Evolutionary conservation across 306 rosid species (phyloP), one percentile per base, ranked within the genome.

Genomic region (Rosa multiflora): DNA sequence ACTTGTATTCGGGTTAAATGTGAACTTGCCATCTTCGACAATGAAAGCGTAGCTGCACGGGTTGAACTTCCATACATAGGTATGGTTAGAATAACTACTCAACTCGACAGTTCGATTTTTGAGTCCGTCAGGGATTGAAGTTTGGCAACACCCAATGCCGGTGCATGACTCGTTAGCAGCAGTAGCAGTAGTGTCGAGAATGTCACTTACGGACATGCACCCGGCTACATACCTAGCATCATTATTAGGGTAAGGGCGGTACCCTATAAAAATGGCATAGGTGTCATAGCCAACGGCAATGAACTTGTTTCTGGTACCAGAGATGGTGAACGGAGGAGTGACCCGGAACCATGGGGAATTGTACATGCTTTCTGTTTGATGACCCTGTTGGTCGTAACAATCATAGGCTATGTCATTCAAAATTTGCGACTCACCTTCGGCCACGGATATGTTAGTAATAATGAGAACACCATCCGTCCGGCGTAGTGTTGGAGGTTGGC

Each of bases 271-370:
- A 4, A 37, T 52, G 6, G 81, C 81, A 17, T 53, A 67, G 8
- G 81, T 68, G 20, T 78, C 70, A n/a, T 75, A 78, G 20, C 81
- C 81, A 44, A 78, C 10, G 75, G 32, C 81, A 0, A 51, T 11
- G 70, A 78, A 69, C 18, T 42, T 15, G 75, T 78, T 78, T n/a
- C 26, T 78, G 46, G 81, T 1, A 5, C 23, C 4, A 3, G 81
- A 78, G 46, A 78, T 42, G 43, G 67, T 40, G 18, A 64, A 58
- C 11, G 79, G 44, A 17, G 55, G 73, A 20, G 15, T 0, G 1
- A 23, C 43, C 2, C 3, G 0, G 10, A 59, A 46, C 23, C 3
- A 3, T 14, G 46, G 1, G 0, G 0, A 1, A 44, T 0, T 1
- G 70, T 0, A 23, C 14, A 17, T 0, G 8, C 0, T 0, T 0